Evolutionary conservation across 805 yeast genomes (phyloP).

Genomic region (Alloascoidea africana): DNA sequence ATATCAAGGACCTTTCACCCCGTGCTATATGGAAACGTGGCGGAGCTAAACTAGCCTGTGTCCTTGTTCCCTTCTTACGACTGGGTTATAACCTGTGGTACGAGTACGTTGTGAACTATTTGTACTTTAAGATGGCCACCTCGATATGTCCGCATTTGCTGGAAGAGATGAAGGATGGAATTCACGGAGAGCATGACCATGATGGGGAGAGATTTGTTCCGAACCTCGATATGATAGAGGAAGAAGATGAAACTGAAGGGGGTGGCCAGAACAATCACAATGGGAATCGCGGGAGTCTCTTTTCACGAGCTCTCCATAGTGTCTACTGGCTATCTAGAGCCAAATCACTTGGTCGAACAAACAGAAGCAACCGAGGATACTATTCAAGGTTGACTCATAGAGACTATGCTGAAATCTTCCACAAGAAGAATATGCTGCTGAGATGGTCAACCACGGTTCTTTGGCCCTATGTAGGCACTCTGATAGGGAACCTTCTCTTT

Average conservation of each 20-base stretch:
- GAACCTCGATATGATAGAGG: no score
- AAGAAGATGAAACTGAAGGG: neutral
- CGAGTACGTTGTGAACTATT: neutral
- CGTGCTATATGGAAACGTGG: neutral
- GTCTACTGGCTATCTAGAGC: neutral
- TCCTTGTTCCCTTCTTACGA: neutral
- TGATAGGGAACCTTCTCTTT: neutral
- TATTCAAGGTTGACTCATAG: neutral
- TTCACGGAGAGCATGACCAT: neutral
- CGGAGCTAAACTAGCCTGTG: neutral
- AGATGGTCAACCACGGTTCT: neutral
- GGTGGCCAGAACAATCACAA: no score
- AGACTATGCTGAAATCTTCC: neutral
- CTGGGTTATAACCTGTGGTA: neutral
- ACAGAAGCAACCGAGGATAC: no score
- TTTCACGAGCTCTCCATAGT: neutral
- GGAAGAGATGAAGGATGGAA: neutral
- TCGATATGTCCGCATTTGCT: neutral
- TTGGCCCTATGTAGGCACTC: constrained; percentile 1
- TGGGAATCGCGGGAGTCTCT: neutral
- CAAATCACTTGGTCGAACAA: no score
- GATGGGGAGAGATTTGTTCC: no score
- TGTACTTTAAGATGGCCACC: neutral
- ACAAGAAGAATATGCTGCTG: neutral
- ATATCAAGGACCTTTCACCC: neutral